phyloP scores from a whole-genome alignment of 2,329 filamentous ascomycete genomes.

The Pyricularia grisea region DNA sequence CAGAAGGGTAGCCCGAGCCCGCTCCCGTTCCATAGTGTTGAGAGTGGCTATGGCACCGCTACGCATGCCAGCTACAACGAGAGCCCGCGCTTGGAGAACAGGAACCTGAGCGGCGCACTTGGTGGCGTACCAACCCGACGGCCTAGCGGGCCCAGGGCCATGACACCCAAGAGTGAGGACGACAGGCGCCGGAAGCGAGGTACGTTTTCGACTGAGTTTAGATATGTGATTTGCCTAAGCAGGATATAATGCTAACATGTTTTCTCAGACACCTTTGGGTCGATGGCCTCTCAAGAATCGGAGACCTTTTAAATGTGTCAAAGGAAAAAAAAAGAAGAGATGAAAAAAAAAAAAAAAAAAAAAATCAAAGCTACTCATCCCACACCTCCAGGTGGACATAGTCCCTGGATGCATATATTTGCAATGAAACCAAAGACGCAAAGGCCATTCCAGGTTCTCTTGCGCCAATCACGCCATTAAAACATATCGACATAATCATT shows the following conservation, averaged over 20 bases:
- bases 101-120: slow-evolving; percentile 44
- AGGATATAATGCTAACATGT: not conserved
- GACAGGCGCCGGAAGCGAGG: slow-evolving; percentile 49
- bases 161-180: slow-evolving; percentile 47
- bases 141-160: slow-evolving; percentile 49
- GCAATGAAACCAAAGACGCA: not conserved
- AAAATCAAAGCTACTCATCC: not conserved
- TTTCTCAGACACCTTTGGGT: slow-evolving; percentile 41
- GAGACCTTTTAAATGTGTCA: slow-evolving; percentile 37
- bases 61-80: slow-evolving; percentile 33
- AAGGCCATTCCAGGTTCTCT: not conserved
- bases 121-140: slow-evolving; percentile 41
- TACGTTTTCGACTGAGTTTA: slow-evolving; percentile 17
- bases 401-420: not conserved
- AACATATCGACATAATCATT: not conserved
- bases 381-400: not conserved
- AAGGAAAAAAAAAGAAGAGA: slow-evolving; percentile 14
- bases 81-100: slow-evolving; percentile 47
- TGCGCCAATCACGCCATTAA: not conserved
- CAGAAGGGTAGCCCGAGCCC: slow-evolving; percentile 48
- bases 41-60: slow-evolving; percentile 42
- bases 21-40: slow-evolving; percentile 44
- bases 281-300: slow-evolving; percentile 39
- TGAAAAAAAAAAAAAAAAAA: slow-evolving; percentile 14
- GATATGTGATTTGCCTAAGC: slow-evolving; percentile 4